Conservation (phyloP, 2,329 filamentous ascomycete species). For the Penicillium hesseltinei region DNA sequence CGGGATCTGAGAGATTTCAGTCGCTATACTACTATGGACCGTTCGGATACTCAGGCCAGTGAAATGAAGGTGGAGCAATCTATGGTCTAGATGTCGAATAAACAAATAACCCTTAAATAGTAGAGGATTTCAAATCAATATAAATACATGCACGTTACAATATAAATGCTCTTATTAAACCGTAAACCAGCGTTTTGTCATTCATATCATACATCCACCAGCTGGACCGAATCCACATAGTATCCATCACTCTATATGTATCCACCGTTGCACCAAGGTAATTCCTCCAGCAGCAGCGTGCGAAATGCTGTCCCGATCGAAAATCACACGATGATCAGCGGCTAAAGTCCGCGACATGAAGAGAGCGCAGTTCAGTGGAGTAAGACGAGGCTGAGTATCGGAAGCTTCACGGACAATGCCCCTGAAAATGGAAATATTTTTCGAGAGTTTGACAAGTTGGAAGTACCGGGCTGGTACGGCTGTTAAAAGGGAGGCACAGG, state of each 20-base stretch:
- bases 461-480: too few relatives aligned
- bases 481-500: too few relatives aligned
- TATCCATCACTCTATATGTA: too few relatives aligned
- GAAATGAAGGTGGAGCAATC: conserved; percentile 29
- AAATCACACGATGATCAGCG: not conserved
- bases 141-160: not conserved
- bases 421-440: too few relatives aligned
- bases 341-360: too few relatives aligned
- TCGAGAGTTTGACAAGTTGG: too few relatives aligned
- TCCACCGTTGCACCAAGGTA: too few relatives aligned
- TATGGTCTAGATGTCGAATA: conserved; percentile 25
- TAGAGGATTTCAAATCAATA: not conserved
- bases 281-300: not conserved
- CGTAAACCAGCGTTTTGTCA: not conserved
- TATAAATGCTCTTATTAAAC: not conserved
- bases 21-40: conserved; percentile 35
- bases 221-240: too few relatives aligned
- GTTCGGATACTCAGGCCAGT: conserved; percentile 30
- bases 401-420: too few relatives aligned
- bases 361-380: too few relatives aligned
- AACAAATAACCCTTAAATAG: not conserved
- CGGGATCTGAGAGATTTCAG: conserved; percentile 27
- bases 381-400: too few relatives aligned
- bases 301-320: not conserved
- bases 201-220: too few relatives aligned